phyloP scores from a whole-genome alignment of 345 rosid species.

The Aquilaria yunnanensis region DNA sequence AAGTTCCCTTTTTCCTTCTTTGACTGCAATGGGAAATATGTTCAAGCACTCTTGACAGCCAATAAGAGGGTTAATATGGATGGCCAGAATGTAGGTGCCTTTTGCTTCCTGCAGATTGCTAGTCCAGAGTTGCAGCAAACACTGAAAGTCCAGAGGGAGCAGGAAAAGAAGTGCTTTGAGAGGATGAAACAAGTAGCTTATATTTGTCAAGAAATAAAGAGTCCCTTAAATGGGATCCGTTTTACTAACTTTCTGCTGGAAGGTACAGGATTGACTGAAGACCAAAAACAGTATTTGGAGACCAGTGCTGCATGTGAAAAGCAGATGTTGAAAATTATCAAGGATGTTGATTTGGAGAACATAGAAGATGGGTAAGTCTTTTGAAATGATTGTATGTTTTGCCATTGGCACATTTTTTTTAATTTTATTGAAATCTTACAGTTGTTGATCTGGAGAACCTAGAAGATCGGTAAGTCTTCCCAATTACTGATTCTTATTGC shows the following conservation, averaged over 20 bases:
- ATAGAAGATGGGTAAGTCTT: slow-evolving; percentile 76
- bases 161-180: slow-evolving; percentile 51
- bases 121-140: slow-evolving; percentile 92
- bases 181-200: slow-evolving; percentile 82
- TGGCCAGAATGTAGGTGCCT: slow-evolving; percentile 77
- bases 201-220: slow-evolving; percentile 73
- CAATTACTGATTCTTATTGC: neutral
- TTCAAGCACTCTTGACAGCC: slow-evolving; percentile 83
- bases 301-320: slow-evolving; percentile 82
- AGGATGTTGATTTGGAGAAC: slow-evolving; percentile 56
- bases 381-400: neutral
- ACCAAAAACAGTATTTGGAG: slow-evolving; percentile 85
- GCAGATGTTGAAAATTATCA: slow-evolving; percentile 67
- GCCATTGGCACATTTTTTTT: neutral
- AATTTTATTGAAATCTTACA: slow-evolving; percentile 26
- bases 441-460: slow-evolving; percentile 63
- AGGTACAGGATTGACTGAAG: slow-evolving; percentile 63
- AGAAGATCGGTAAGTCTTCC: slow-evolving; percentile 63
- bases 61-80: slow-evolving; percentile 70
- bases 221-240: slow-evolving; percentile 69
- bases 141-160: slow-evolving; percentile 65
- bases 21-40: slow-evolving; percentile 60
- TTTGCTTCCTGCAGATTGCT: slow-evolving; percentile 94
- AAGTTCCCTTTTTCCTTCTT: slow-evolving; percentile 78
- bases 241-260: slow-evolving; percentile 75